These are phyloP conservation scores for Myrmaecium sp. DNA, from an alignment of 2,329 filamentous ascomycete species.

Conservation along the genomic window DNA sequence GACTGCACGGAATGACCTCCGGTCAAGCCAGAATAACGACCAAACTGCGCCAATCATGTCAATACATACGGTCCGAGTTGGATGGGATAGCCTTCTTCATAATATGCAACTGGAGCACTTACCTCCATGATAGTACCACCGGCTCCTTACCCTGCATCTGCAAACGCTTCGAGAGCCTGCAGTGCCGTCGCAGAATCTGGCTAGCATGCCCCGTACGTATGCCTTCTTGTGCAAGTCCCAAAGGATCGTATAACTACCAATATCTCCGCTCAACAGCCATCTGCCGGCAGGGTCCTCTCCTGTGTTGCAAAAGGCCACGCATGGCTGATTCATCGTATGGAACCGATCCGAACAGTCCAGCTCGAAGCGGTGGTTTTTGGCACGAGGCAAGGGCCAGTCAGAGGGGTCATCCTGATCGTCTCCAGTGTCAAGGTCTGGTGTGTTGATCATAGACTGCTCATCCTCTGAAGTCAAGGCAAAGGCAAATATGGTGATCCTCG, in stretches of 20 bases:
- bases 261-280: conserved; percentile 42
- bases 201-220: conserved; percentile 1
- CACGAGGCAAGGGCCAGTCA: conserved; percentile 1
- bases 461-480: conserved; percentile 33
- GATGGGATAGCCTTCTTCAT: no score
- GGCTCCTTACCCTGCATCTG: conserved; percentile 1
- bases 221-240: conserved; percentile 25
- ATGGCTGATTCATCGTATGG: no score
- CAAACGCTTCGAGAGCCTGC: background rate
- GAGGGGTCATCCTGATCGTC: background rate
- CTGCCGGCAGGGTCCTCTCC: conserved; percentile 35
- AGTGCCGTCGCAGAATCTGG: conserved; percentile 1
- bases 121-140: conserved; percentile 1
- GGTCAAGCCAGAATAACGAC: no score
- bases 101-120: conserved; percentile 1
- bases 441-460: no score
- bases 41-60: no score
- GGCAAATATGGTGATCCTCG: conserved; percentile 40
- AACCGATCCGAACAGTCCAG: background rate
- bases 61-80: no score
- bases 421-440: background rate
- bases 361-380: no score
- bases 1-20: no score
- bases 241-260: conserved; percentile 31
- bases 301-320: conserved; percentile 41